Base-by-base conservation (phyloP, 2,329 filamentous ascomycete species). In the Colletotrichum filicis region DNA sequence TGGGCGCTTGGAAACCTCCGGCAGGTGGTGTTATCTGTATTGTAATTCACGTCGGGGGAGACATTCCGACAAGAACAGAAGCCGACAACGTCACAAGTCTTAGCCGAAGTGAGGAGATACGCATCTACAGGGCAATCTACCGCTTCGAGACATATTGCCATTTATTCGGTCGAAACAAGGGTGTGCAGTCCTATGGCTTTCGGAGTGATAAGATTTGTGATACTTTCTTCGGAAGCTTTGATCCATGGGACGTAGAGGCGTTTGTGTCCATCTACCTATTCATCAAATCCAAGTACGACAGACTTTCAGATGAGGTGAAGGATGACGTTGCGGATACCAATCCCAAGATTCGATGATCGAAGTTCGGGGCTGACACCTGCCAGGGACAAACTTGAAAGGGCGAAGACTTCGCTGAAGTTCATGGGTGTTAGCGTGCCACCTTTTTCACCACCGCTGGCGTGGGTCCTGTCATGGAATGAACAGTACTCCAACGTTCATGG, bases 101-200 rank as follows among this genome's bases (percentile, higher is more conserved):
- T 7, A 59, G 53, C 35, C 28, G 32, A 30, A 66, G 70, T 37
- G 77, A 78, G 37, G 60, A 74, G 53, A 71, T 75, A 55, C 75
- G 75, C 4, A 53, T 76, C 53, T 75, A 75, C 35, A 71, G 66
- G 14, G 77, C 77, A 7, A 42, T 78, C n/a, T 78, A 78, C 64
- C 75, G 75, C 16, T 72, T 75, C 30, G 71, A 77, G 3, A 74
- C 72, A 1, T 78, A 65, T 66, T 35, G 73, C 28, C 74, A 75
- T 5, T 35, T 66, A 11, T 66, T 66, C 22, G 64, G 55, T 32
- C 66, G 37, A 14, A 74, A 74, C 56, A 22, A 66, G 32, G 74
- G 69, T 37, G 53, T 11, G 22, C 67, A 73, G 35, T 12, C 14
- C 3, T 12, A 63, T 5, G 67, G 67, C 7, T 72, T 71, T 14